Evolutionary conservation across 2,329 filamentous ascomycete species (phyloP).

Genomic region (Ceratocystiopsis sp.): DNA sequence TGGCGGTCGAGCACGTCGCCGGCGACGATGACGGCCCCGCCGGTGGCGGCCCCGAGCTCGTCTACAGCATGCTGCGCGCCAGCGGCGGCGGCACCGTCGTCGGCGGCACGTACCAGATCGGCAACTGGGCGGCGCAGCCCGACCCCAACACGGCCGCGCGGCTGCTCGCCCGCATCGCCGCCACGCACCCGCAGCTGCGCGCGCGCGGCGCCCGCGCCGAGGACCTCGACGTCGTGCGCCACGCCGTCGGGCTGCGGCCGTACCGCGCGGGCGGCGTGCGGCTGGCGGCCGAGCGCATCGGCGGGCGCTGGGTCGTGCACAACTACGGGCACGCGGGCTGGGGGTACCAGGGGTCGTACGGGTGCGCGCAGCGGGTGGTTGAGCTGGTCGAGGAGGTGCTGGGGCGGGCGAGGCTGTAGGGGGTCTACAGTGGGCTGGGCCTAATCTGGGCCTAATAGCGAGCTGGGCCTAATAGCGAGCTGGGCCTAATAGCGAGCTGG

Average conservation of each 20-base stretch:
- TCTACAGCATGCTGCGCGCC: conserved; percentile 73
- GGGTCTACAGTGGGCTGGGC: too few relatives aligned
- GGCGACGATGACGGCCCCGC: conserved; percentile 54
- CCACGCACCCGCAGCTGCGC: conserved; percentile 44
- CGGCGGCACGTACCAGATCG: conserved; percentile 69
- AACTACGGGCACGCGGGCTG: conserved; percentile 68
- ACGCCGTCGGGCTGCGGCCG: conserved; percentile 69
- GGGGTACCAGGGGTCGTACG: conserved; percentile 57
- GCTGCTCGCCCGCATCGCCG: conserved; percentile 67
- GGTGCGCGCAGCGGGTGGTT: conserved; percentile 49
- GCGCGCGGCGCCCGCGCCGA: conserved; percentile 46
- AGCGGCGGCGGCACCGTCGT: conserved; percentile 67
- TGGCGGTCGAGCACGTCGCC: conserved; percentile 53
- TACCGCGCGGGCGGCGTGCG: conserved; percentile 56
- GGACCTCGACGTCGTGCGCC: conserved; percentile 57
- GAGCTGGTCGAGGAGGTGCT: conserved; percentile 48
- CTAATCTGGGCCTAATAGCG: too few relatives aligned
- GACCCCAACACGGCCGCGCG: conserved; percentile 65
- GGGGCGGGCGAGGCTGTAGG: background rate
- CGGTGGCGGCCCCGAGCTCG: conserved; percentile 38
- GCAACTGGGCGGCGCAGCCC: conserved; percentile 61
- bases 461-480: too few relatives aligned
- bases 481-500: too few relatives aligned
- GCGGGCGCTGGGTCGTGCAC: conserved; percentile 52
- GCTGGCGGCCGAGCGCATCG: conserved; percentile 55